Conservation (phyloP, 148 eudicot genomes). For the Rhododendron molle region DNA sequence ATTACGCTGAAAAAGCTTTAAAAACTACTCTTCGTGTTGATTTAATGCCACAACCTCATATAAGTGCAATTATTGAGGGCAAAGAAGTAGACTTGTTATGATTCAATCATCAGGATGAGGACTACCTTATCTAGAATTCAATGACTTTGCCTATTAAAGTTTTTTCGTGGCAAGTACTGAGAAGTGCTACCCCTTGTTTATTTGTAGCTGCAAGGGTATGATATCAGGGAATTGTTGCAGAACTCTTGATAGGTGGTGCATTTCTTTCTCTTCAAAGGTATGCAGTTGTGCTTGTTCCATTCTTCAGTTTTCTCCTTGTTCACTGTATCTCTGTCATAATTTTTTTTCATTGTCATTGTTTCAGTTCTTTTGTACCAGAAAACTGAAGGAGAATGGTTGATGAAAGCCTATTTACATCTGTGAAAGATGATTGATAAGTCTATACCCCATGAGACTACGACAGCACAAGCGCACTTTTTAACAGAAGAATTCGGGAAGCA, state of each 20-base stretch:
- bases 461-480: neutral
- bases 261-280: neutral
- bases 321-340: neutral
- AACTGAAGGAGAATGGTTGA: neutral
- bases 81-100: neutral
- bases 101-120: neutral
- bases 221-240: conserved; percentile 77
- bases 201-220: conserved; percentile 86
- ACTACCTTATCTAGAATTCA: neutral
- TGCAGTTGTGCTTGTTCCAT: neutral
- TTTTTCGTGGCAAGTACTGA: neutral
- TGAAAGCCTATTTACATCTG: neutral
- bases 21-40: neutral
- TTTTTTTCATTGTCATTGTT: neutral
- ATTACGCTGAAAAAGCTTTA: neutral
- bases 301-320: neutral
- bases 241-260: conserved; percentile 30
- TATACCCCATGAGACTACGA: neutral
- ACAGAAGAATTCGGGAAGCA: neutral
- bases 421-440: neutral
- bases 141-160: neutral
- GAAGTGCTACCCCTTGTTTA: neutral
- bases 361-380: neutral
- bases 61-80: neutral
- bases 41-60: neutral